Evolutionary conservation across 768 basidiomycete species (phyloP).

Genomic region (Boletus vinaceobasis): DNA sequence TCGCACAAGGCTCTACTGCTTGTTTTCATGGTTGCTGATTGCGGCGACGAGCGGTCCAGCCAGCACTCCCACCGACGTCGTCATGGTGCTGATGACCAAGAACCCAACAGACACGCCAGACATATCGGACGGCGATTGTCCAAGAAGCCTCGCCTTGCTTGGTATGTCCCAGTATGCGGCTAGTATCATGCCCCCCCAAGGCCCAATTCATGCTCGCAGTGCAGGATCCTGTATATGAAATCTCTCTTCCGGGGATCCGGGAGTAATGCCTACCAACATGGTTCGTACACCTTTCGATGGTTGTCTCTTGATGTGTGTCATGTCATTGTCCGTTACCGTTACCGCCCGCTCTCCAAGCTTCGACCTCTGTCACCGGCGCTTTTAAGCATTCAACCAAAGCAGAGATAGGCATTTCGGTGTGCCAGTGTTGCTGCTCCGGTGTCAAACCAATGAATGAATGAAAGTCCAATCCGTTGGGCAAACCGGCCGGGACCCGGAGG

Average conservation of each 20-base stretch:
- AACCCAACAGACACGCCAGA: background rate
- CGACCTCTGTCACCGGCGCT: background rate
- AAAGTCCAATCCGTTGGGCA: background rate
- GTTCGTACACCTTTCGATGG: background rate
- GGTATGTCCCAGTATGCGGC: background rate
- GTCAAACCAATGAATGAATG: background rate
- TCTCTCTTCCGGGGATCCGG: background rate
- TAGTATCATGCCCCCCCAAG: background rate
- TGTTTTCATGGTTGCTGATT: background rate
- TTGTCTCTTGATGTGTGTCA: background rate
- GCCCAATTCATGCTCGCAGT: background rate
- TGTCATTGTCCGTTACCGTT: background rate
- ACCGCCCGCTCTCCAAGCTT: background rate
- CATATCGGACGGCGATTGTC: background rate
- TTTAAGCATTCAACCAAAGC: background rate
- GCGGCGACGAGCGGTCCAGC: background rate
- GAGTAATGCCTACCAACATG: constrained; percentile 2
- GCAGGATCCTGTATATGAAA: background rate
- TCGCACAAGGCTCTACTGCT: background rate
- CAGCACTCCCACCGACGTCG: background rate
- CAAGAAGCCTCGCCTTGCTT: background rate
- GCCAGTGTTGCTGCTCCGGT: background rate
- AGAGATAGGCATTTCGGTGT: background rate
- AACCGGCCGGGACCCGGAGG: background rate
- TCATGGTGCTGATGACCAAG: background rate